Evolutionary conservation across 495 filamentous ascomycete species (phyloP).

Genomic region (Chaetomium cochliodes): DNA sequence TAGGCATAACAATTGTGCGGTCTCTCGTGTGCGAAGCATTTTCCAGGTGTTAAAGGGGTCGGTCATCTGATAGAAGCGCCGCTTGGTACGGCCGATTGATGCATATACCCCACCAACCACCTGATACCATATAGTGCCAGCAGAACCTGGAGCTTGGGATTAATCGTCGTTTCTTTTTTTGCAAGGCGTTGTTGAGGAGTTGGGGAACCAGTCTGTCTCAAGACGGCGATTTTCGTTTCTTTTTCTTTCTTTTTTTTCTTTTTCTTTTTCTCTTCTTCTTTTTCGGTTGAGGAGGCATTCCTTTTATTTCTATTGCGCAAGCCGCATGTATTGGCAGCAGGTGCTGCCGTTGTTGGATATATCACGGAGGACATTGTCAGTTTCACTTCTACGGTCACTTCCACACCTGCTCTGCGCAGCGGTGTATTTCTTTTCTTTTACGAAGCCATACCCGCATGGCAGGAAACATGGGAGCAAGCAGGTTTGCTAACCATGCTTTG

Average conservation of each 20-base stretch:
- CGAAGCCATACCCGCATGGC: background rate
- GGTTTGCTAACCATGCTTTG: background rate
- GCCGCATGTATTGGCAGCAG: background rate
- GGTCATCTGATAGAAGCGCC: slow-evolving; percentile 10
- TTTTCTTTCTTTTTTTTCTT: slow-evolving; percentile 5
- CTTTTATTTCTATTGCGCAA: background rate
- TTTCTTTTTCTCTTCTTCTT: background rate
- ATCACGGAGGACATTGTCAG: background rate
- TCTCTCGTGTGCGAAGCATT: slow-evolving; percentile 24
- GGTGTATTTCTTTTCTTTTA: slow-evolving; percentile 1
- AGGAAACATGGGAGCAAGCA: background rate
- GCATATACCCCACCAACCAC: background rate
- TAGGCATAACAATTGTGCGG: slow-evolving; percentile 10
- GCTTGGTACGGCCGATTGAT: slow-evolving; percentile 12
- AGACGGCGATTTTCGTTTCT: slow-evolving; percentile 5
- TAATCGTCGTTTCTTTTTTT: background rate
- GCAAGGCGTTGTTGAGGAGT: slow-evolving; percentile 8
- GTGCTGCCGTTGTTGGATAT: background rate
- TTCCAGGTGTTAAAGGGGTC: slow-evolving; percentile 28
- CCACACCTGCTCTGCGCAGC: background rate
- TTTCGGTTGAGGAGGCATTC: background rate
- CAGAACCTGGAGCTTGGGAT: background rate
- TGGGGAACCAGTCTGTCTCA: background rate
- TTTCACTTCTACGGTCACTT: slow-evolving; percentile 8
- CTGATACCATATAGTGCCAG: background rate